Conservation (phyloP, 2,329 filamentous ascomycete genomes). For the Dactylella cylindrospora region DNA sequence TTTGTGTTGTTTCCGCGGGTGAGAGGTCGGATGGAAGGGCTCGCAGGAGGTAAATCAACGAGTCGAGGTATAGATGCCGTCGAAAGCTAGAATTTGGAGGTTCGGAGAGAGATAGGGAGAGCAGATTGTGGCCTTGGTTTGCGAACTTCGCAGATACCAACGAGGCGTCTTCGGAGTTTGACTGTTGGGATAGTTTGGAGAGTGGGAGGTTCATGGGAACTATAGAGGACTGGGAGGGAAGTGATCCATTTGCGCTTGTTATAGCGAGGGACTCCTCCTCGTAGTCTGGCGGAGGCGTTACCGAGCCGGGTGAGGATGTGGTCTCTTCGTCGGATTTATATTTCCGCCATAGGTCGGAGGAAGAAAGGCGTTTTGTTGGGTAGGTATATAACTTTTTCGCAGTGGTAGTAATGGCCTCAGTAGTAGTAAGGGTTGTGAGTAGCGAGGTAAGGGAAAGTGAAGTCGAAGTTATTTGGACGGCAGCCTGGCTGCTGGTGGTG, state of each 20-base stretch:
- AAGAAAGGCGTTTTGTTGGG: slow-evolving; percentile 34
- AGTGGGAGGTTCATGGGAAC: slow-evolving; percentile 2
- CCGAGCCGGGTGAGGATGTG: slow-evolving; percentile 11
- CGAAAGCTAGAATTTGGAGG: slow-evolving; percentile 29
- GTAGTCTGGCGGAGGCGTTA: slow-evolving; percentile 37
- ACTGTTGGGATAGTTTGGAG: neutral
- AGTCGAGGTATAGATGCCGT: slow-evolving; percentile 37
- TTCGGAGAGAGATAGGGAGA: slow-evolving; percentile 34
- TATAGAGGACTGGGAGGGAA: neutral
- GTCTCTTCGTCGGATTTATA: slow-evolving; percentile 23
- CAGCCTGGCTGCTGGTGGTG: slow-evolving; percentile 11
- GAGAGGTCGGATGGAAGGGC: slow-evolving; percentile 27
- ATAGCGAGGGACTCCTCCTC: slow-evolving; percentile 22
- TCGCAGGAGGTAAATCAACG: slow-evolving; percentile 38
- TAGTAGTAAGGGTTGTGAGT: slow-evolving; percentile 33
- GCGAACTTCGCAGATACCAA: slow-evolving; percentile 39
- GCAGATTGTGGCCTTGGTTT: slow-evolving; percentile 36
- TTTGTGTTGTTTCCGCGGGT: slow-evolving; percentile 22
- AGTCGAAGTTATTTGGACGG: slow-evolving; percentile 29
- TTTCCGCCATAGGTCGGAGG: slow-evolving; percentile 27
- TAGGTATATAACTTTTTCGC: slow-evolving; percentile 37
- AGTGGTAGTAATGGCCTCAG: slow-evolving; percentile 39
- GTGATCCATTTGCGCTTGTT: neutral
- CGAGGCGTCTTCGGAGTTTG: slow-evolving; percentile 20
- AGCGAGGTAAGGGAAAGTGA: slow-evolving; percentile 31